Conservation (phyloP, 345 rosid species). For the Eucalyptus polybractea region DNA sequence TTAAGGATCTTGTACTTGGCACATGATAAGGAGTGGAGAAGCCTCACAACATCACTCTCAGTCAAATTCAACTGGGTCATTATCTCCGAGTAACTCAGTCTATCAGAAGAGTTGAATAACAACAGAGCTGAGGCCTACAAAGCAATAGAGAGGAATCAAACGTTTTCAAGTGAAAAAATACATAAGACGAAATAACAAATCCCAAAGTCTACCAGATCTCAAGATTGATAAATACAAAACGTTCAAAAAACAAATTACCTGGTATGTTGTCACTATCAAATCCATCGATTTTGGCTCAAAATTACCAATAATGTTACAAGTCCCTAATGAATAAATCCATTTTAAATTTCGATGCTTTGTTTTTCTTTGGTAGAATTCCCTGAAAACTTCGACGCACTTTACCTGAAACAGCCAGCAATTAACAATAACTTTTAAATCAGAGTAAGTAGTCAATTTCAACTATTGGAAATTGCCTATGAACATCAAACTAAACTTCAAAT, state of each 20-base stretch:
- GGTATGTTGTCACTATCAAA: slow-evolving; percentile 56
- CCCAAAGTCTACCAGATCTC: background rate
- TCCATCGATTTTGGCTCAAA: slow-evolving; percentile 54
- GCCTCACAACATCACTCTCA: slow-evolving; percentile 65
- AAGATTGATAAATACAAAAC: background rate
- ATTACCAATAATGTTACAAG: slow-evolving; percentile 41
- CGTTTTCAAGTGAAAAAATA: background rate
- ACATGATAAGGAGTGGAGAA: slow-evolving; percentile 84
- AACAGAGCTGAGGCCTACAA: slow-evolving; percentile 75
- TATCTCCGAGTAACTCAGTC: slow-evolving; percentile 70
- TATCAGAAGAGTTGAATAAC: slow-evolving; percentile 72
- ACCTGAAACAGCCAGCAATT: slow-evolving; percentile 21
- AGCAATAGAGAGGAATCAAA: background rate
- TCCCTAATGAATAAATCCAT: slow-evolving; percentile 60
- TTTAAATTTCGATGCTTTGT: slow-evolving; percentile 47
- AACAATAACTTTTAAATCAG: background rate
- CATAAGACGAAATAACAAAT: background rate
- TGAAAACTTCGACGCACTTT: slow-evolving; percentile 48
- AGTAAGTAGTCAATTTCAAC: background rate
- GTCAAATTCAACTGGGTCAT: slow-evolving; percentile 69
- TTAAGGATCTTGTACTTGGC: slow-evolving; percentile 70
- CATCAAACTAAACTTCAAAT: background rate
- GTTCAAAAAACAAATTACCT: slow-evolving; percentile 22
- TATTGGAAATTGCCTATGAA: background rate
- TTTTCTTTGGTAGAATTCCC: slow-evolving; percentile 45